Evolutionary conservation across 73 alveolate genomes (phyloP), one percentile per base, ranked within the genome.

Genomic region (Symbiodinium pilosum): DNA sequence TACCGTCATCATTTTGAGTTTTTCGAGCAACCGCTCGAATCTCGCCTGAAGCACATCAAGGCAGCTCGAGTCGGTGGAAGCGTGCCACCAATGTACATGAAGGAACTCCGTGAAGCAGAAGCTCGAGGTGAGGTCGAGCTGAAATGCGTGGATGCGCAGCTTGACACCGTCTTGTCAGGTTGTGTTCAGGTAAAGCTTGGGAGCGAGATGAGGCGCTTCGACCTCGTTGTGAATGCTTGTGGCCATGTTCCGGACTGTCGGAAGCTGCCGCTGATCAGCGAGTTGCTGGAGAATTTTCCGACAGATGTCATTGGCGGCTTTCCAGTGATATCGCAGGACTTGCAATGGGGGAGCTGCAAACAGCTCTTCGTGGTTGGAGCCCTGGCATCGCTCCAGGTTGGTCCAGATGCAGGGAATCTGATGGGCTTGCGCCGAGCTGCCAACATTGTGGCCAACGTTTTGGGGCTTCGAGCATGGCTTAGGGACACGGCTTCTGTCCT

Each of bases 401-500:
- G 98, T 24, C 98, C 98, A 1, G 98, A 92, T 73, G 98, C 98
- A 4, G 98, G 93, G 41, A 93, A 93, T 75, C 98, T 93, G 73
- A 93, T 93, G 98, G 98, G 93, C 4, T n/a, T 34, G 32, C 87
- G 98, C 32, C 38, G 91, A 18, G 98, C 98, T 6, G 98, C 41
- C 20, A 83, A 92, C 54, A 92, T 75, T 32, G 64, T 92, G 81
- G 98, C 98, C 41, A 69, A 92, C 40, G 91, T 73, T 54, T 30
- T 92, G 42, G 92, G 85, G 42, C 92, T 92, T 3, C 91, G 98
- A 26, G 88, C 51, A 12, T 92, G 98, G 98, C 92, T 92, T 21
- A 69, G 54, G 83, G 98, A 73, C 59, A 75, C 92, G 41, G 54
- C 42, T 30, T 43, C 98, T 1, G 92, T 75, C 11, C 83, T 89